Conservation (phyloP, 2,329 filamentous ascomycete genomes). For the Arachnopeziza araneosa region DNA sequence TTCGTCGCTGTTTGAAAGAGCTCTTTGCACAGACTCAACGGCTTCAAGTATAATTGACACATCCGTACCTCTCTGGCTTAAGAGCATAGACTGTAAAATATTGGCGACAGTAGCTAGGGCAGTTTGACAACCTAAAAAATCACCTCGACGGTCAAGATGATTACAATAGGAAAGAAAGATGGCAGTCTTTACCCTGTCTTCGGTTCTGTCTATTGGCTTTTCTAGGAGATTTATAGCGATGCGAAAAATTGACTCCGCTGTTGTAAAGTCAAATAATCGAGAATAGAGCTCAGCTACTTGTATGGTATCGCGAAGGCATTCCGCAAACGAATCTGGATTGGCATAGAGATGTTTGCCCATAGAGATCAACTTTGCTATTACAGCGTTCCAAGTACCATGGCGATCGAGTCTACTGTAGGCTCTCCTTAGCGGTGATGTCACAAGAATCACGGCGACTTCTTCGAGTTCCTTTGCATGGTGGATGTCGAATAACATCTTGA, state of each 20-base stretch:
- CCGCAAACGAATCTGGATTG: neutral
- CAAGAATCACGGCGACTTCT: neutral
- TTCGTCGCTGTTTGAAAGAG: neutral
- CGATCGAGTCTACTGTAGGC: neutral
- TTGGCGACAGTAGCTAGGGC: neutral
- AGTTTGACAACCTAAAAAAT: neutral
- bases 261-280: neutral
- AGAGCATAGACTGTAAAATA: neutral
- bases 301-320: neutral
- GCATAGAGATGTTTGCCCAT: neutral
- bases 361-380: neutral
- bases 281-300: neutral
- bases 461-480: neutral
- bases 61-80: neutral
- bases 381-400: neutral
- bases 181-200: neutral
- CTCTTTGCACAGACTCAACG: neutral
- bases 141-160: neutral
- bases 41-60: neutral
- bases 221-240: neutral
- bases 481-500: neutral
- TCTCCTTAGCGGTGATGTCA: neutral
- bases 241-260: neutral
- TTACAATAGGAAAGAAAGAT: neutral
- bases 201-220: neutral